Evolutionary conservation across 2,329 filamentous ascomycete genomes (phyloP).

Genomic region (Pezizomycotina sp.): DNA sequence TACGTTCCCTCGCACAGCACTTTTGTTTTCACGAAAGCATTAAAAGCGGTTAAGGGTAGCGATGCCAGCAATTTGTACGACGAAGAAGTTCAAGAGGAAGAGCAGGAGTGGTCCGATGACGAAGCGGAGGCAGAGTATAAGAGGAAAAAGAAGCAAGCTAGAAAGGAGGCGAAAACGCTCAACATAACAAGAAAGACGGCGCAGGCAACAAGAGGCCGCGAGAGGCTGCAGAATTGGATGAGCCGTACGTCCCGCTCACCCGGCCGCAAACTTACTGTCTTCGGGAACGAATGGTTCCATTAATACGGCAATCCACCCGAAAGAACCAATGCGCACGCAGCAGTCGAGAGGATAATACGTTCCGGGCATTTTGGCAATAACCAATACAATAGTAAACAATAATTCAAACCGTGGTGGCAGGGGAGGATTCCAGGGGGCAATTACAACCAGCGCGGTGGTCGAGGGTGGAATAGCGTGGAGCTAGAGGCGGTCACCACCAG

Average conservation of each 20-base stretch:
- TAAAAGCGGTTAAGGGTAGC: conserved; percentile 67
- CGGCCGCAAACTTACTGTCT: conserved; percentile 49
- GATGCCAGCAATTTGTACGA: conserved; percentile 93
- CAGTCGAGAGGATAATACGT: no score
- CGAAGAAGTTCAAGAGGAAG: conserved; percentile 71
- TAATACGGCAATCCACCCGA: no score
- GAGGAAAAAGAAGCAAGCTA: conserved; percentile 48
- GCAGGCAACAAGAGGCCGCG: conserved; percentile 50
- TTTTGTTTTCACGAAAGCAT: conserved; percentile 70
- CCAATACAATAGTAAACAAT: no score
- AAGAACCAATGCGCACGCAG: no score
- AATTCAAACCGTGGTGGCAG: no score
- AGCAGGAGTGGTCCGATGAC: conserved; percentile 91
- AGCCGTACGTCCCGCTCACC: conserved; percentile 54
- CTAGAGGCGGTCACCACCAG: no score
- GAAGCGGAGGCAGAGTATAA: conserved; percentile 81
- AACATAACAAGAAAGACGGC: conserved; percentile 28
- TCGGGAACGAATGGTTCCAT: no score
- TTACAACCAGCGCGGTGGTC: no score
- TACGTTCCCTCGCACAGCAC: conserved; percentile 65
- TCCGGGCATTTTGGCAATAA: no score
- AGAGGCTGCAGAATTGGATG: no score
- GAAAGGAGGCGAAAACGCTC: conserved; percentile 31
- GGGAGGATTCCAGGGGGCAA: no score
- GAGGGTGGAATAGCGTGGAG: no score